phyloP scores from a whole-genome alignment of 306 rosid species.

The Citrullus amarus region DNA sequence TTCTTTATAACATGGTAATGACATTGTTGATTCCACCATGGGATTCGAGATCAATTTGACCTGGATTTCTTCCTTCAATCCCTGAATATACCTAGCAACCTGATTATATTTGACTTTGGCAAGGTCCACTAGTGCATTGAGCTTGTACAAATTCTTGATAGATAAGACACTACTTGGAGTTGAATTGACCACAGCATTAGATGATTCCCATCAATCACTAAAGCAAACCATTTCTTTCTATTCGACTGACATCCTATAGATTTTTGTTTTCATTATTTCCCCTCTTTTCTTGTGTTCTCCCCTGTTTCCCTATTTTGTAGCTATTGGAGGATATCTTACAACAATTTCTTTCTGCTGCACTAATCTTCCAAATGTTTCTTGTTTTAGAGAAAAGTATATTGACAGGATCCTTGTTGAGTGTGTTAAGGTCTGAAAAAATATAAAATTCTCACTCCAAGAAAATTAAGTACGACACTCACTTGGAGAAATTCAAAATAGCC shows the following conservation, averaged over 20 bases:
- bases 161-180: background rate
- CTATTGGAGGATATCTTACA: background rate
- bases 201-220: background rate
- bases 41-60: background rate
- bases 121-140: background rate
- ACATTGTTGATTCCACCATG: background rate
- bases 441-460: background rate
- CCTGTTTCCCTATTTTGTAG: background rate
- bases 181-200: background rate
- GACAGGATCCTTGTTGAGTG: background rate
- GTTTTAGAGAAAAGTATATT: background rate
- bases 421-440: background rate
- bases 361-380: background rate
- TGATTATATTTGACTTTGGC: background rate
- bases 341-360: background rate
- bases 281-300: background rate
- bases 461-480: slow-evolving; percentile 28
- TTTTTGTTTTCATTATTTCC: background rate
- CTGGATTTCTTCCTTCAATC: background rate
- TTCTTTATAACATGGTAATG: background rate
- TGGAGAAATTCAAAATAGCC: slow-evolving; percentile 93
- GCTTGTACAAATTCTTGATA: background rate
- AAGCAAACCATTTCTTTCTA: background rate
- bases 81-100: background rate
- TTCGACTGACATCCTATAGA: background rate